Conservation (phyloP, 768 basidiomycete genomes). For the Mycena filopes region DNA sequence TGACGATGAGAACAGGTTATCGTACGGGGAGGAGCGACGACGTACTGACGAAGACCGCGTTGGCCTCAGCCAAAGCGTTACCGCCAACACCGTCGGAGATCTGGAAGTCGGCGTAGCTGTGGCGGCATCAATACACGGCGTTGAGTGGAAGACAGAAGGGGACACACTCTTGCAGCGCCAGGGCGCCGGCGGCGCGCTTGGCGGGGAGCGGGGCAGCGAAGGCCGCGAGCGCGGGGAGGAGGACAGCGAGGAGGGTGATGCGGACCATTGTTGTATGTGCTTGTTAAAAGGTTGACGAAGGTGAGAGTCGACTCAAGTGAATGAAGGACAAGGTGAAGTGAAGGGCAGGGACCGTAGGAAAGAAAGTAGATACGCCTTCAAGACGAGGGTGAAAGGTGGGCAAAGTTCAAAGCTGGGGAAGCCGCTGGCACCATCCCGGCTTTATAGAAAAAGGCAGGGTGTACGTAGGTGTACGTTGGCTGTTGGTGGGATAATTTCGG, state of each 20-base stretch:
- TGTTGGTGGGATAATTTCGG: too few relatives aligned
- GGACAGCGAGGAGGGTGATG: slow-evolving; percentile 35
- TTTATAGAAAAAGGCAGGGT: too few relatives aligned
- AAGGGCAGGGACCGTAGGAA: slow-evolving; percentile 32
- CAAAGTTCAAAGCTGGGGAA: slow-evolving; percentile 27
- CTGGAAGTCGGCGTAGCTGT: slow-evolving; percentile 52
- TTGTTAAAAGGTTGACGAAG: slow-evolving; percentile 13
- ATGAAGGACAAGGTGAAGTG: slow-evolving; percentile 23
- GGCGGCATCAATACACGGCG: neutral
- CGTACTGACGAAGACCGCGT: slow-evolving; percentile 50
- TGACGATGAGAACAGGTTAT: neutral
- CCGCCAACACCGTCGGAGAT: slow-evolving; percentile 51
- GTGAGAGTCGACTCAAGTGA: slow-evolving; percentile 27
- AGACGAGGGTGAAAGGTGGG: slow-evolving; percentile 35
- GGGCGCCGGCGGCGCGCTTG: slow-evolving; percentile 27
- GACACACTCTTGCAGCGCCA: slow-evolving; percentile 36
- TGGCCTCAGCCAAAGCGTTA: slow-evolving; percentile 46
- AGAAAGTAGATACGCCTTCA: slow-evolving; percentile 37
- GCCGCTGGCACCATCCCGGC: too few relatives aligned
- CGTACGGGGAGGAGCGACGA: slow-evolving; percentile 7
- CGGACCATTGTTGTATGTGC: slow-evolving; percentile 32
- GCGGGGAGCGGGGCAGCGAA: slow-evolving; percentile 36
- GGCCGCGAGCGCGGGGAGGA: slow-evolving; percentile 32
- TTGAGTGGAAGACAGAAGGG: neutral
- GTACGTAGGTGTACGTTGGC: too few relatives aligned